Base-by-base conservation (phyloP, 129 eudicot genomes). In the Flaveria brownii region DNA sequence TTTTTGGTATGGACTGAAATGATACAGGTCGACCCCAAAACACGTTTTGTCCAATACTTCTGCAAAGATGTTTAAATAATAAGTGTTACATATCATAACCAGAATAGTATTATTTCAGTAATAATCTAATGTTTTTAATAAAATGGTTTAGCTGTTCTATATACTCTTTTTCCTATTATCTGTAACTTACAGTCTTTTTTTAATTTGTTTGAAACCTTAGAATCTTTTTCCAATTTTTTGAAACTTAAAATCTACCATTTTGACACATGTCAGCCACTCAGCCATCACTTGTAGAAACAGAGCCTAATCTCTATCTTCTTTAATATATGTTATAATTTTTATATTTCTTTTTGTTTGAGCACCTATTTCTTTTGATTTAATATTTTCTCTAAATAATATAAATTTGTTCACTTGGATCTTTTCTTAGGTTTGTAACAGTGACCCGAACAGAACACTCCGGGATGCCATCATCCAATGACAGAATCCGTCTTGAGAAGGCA, bases 381-480 rank as follows among this genome's bases (percentile, higher is more conserved):
- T 65, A 2, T 33, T 59, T 0, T 55, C 60, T 16, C 43, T 10
- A 25, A 26, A 11, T 26, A 65, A 52, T 26, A 0, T 14, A 36
- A 23, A 55, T 1, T 16, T 17, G 12, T 28, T 47, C 17, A 41
- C 36, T 52, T 22, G 33, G 57, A 71, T 46, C 18, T 39, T 72
- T 14, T 76, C 43, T 62, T 90, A 94, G 98, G 79, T 85, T 88
- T 86, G 96, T 94, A 52, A 89, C 88, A 18, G 98, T 94, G 72
- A 78, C 83, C 0, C 79, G 75, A 79, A 85, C 97, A 23, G 86
- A 82, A 28, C 88, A 85, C 74, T 87, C 97, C 6, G 69, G 86
- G 47, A 85, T 94, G 90, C 98, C 97, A 59, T 94, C 97, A 30
- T 22, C 96, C 18, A 80, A 47, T 75, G 98, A 91, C 75, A 85